Conservation (phyloP, 106 monocot genomes). For the Dioscorea dumetorum region DNA sequence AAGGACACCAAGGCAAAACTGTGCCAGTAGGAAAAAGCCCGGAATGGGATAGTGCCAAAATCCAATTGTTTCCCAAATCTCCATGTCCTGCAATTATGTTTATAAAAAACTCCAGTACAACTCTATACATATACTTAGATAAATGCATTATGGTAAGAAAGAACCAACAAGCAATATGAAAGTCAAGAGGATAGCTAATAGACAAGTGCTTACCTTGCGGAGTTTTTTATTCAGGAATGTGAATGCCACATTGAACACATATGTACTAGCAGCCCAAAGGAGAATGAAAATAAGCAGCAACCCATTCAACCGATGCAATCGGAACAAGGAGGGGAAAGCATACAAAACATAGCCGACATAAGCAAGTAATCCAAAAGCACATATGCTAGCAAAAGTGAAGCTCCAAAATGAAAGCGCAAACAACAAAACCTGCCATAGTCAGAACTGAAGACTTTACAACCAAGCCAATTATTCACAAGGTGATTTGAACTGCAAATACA, state of each 20-base stretch:
- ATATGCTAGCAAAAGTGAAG: conserved; percentile 86
- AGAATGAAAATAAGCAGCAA: conserved; percentile 93
- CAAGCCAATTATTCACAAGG: conserved; percentile 8
- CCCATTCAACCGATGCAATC: conserved; percentile 86
- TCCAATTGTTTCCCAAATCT: conserved; percentile 97
- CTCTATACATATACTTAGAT: not conserved
- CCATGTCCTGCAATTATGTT: conserved; percentile 66
- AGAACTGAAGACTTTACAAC: conserved; percentile 17
- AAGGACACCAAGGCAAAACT: conserved; percentile 83
- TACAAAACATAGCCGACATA: conserved; percentile 87
- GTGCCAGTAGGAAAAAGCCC: conserved; percentile 85
- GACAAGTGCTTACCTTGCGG: conserved; percentile 49
- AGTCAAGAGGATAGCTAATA: not conserved
- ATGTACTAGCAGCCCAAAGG: conserved; percentile 91
- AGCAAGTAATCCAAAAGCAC: conserved; percentile 88
- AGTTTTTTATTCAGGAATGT: conserved; percentile 80
- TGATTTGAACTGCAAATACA: not conserved
- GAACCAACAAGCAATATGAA: not conserved
- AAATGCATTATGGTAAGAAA: not conserved
- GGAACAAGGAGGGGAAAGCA: conserved; percentile 86
- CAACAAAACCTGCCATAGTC: conserved; percentile 69
- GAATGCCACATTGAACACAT: conserved; percentile 92
- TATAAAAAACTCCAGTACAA: too few relatives aligned
- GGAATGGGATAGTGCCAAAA: conserved; percentile 96
- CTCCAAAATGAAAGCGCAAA: conserved; percentile 94